Percentiles rank a stretch among this genome's conserved stretches.
Conservation (phyloP, 139 green algal genomes). For the Chlorella vulgaris region DNA sequence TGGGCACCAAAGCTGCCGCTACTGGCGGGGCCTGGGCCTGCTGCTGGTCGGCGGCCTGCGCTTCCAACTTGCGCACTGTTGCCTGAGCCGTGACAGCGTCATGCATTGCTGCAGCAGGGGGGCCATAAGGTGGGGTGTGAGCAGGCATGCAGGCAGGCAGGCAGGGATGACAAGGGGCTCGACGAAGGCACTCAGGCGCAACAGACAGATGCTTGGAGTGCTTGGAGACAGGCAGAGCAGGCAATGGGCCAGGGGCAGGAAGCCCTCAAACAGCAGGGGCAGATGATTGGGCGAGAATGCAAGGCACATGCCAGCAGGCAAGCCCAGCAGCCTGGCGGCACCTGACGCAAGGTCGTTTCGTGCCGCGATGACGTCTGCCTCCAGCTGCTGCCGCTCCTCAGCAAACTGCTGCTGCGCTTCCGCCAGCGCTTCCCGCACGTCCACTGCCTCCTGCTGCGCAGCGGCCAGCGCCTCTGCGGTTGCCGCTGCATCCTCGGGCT, state of each 20-base stretch:
- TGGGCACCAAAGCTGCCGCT: background rate
- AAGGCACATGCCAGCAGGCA: too few relatives aligned
- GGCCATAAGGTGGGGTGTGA: background rate
- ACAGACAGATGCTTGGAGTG: too few relatives aligned
- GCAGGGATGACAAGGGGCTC: background rate
- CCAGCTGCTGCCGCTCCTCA: constrained; percentile 2
- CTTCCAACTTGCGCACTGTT: background rate
- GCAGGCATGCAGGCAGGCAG: background rate
- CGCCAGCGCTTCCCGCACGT: background rate
- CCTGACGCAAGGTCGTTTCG: constrained; percentile 29
- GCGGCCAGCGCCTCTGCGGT: background rate
- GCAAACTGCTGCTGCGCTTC: background rate
- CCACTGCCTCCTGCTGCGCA: background rate
- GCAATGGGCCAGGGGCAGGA: background rate
- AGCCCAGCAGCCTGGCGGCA: too few relatives aligned
- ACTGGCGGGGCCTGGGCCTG: background rate
- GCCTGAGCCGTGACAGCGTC: background rate
- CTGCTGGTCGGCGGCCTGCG: background rate
- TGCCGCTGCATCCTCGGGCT: too few relatives aligned
- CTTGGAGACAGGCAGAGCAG: too few relatives aligned
- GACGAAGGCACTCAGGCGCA: too few relatives aligned
- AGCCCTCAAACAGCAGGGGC: background rate
- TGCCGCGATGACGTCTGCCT: background rate
- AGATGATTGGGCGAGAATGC: background rate
- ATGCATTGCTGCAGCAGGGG: constrained; percentile 18